Evolutionary conservation across 371 early-diverging fungal species (phyloP).

Genomic region (Mortierella sp.): DNA sequence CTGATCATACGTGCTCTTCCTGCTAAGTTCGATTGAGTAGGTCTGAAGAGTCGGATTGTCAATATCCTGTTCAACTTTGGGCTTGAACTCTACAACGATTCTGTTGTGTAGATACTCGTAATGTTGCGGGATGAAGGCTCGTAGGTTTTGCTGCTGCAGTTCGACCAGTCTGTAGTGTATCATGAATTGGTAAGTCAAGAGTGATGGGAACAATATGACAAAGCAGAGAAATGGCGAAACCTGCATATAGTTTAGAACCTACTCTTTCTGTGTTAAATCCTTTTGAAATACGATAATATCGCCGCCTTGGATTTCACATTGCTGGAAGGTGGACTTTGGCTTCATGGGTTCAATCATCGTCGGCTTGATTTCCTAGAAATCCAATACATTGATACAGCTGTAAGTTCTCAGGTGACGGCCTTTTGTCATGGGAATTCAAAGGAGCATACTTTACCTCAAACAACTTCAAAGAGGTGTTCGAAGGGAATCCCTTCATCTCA

Average conservation of each 20-base stretch:
- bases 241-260: conserved; percentile 13
- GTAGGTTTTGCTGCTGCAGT: conserved; percentile 40
- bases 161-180: conserved; percentile 15
- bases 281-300: conserved; percentile 92
- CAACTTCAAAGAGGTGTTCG: conserved; percentile 68
- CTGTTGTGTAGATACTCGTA: conserved; percentile 80
- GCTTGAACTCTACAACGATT: conserved; percentile 76
- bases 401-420: not conserved
- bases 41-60: conserved; percentile 17
- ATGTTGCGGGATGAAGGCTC: conserved; percentile 73
- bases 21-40: conserved; percentile 66
- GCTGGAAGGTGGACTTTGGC: conserved; percentile 69
- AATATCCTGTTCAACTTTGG: conserved; percentile 60
- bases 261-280: conserved; percentile 66
- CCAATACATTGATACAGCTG: not conserved
- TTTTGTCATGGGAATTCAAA: not conserved
- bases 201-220: not conserved
- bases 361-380: conserved; percentile 86
- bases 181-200: not conserved
- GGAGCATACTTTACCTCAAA: conserved; percentile 69
- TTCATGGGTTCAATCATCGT: conserved; percentile 87
- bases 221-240: not conserved
- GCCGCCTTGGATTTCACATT: conserved; percentile 90
- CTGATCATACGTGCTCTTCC: conserved; percentile 74
- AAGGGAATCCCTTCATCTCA: conserved; percentile 68